A percentile compares a stretch with the other conserved stretches of the same genome.
phyloP scores from a whole-genome alignment of 2,329 filamentous ascomycete genomes.

The Nannizziopsis barbatae region DNA sequence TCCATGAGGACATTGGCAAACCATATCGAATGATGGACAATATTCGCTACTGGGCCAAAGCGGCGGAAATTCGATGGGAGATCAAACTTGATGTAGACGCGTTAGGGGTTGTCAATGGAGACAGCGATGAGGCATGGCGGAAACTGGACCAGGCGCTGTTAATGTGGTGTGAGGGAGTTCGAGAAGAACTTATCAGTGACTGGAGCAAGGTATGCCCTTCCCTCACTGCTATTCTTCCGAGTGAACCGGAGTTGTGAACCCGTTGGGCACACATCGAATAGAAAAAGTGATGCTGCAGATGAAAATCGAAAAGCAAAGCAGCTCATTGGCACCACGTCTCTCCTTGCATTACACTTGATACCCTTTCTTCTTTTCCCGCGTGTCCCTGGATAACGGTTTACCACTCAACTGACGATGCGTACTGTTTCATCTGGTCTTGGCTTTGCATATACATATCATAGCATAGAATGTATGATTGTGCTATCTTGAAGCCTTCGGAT shows the following conservation, averaged over 20 bases:
- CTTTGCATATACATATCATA: constrained; percentile 5
- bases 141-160: constrained; percentile 74
- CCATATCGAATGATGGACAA: constrained; percentile 92
- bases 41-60: constrained; percentile 90
- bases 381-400: background rate
- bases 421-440: constrained; percentile 6
- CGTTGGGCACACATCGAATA: constrained; percentile 6
- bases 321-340: constrained; percentile 16
- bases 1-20: constrained; percentile 86
- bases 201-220: constrained; percentile 36
- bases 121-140: constrained; percentile 55
- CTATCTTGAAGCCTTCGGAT: background rate
- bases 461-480: constrained; percentile 1
- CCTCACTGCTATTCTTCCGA: constrained; percentile 2
- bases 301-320: background rate
- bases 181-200: constrained; percentile 72
- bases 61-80: constrained; percentile 88
- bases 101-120: constrained; percentile 72
- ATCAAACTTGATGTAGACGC: constrained; percentile 72
- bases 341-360: constrained; percentile 14
- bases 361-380: constrained; percentile 12
- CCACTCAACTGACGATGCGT: constrained; percentile 13
- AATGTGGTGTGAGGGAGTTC: constrained; percentile 69
- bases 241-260: constrained; percentile 1
- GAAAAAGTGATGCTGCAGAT: constrained; percentile 3